Evolutionary conservation across 805 yeast genomes (phyloP).

Genomic region (Suhomyces vadensis): DNA sequence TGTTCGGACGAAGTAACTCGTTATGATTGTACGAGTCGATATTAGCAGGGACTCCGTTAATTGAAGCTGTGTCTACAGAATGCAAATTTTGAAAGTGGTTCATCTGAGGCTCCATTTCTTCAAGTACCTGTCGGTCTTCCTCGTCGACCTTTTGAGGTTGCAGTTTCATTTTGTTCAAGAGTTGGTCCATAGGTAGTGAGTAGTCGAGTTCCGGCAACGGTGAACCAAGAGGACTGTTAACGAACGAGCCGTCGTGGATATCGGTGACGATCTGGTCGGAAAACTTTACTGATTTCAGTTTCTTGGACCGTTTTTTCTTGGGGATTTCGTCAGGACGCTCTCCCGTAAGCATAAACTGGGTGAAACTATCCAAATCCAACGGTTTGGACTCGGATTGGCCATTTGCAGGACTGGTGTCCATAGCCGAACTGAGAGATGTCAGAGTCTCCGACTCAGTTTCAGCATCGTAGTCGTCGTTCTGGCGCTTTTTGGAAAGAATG

Average conservation of each 20-base stretch:
- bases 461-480: slow-evolving; percentile 43
- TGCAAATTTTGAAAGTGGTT: slow-evolving; percentile 70
- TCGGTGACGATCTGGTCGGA: slow-evolving; percentile 63
- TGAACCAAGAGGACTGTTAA: slow-evolving; percentile 21
- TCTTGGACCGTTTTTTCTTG: slow-evolving; percentile 42
- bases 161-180: slow-evolving; percentile 45
- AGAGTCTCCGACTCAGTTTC: slow-evolving; percentile 8
- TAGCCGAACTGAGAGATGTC: slow-evolving; percentile 9
- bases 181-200: slow-evolving; percentile 76
- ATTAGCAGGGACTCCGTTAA: slow-evolving; percentile 66
- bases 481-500: slow-evolving; percentile 63
- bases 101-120: slow-evolving; percentile 73
- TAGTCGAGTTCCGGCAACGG: slow-evolving; percentile 48
- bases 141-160: slow-evolving; percentile 35
- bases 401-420: background rate
- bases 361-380: slow-evolving; percentile 82
- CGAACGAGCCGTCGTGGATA: slow-evolving; percentile 29
- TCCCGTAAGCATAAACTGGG: slow-evolving; percentile 82
- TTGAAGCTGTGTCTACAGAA: slow-evolving; percentile 70
- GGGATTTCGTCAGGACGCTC: slow-evolving; percentile 54
- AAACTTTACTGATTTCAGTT: slow-evolving; percentile 66
- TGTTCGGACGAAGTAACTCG: slow-evolving; percentile 40
- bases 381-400: slow-evolving; percentile 27
- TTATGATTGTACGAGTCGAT: slow-evolving; percentile 42
- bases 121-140: slow-evolving; percentile 69